Evolutionary conservation across 257 asterid species (phyloP).

Genomic region (Jacaranda mimosifolia): DNA sequence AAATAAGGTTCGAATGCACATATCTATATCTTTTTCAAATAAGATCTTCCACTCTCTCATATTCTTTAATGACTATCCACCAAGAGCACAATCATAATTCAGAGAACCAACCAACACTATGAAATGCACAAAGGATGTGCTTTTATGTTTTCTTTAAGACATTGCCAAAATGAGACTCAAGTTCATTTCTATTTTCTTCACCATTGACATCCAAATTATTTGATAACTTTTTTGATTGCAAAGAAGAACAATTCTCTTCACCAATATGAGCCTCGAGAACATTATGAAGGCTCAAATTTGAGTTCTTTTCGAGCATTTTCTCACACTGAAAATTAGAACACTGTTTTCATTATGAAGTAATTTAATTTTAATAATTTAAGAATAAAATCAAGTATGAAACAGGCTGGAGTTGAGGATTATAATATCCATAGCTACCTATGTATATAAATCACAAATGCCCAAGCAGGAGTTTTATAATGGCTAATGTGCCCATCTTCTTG

Average conservation of each 20-base stretch:
- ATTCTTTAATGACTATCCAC: too few species aligned
- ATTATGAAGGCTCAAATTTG: too few species aligned
- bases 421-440: conserved; percentile 54
- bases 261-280: conserved; percentile 68
- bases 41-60: conserved; percentile 71
- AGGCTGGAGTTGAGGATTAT: background rate
- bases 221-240: conserved; percentile 39
- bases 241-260: conserved; percentile 51
- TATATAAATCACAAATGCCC: conserved; percentile 64
- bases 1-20: conserved; percentile 65
- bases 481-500: conserved; percentile 50
- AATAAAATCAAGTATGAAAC: conserved; percentile 5
- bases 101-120: conserved; percentile 45
- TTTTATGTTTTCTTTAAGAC: conserved; percentile 53
- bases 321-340: background rate
- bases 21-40: conserved; percentile 60
- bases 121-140: conserved; percentile 47
- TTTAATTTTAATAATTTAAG: background rate
- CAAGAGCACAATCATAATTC: conserved; percentile 47
- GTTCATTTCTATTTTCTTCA: conserved; percentile 38
- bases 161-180: conserved; percentile 49
- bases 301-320: conserved; percentile 16
- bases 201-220: conserved; percentile 35
- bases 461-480: conserved; percentile 57
- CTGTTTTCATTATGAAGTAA: background rate